These are phyloP conservation scores for Citrus maxima DNA, from an alignment of 345 rosid species.

Conservation along the genomic window DNA sequence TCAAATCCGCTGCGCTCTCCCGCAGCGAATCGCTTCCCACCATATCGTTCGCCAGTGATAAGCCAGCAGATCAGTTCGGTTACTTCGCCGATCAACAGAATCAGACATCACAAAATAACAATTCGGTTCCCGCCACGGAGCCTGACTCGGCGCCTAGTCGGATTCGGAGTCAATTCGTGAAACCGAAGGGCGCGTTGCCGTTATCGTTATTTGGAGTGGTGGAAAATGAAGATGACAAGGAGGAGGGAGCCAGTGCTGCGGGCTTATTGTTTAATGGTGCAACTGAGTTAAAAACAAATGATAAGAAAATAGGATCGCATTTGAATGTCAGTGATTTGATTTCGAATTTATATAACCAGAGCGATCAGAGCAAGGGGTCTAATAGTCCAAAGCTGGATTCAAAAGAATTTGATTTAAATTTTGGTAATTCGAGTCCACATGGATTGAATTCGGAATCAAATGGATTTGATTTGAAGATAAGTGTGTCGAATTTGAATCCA, in stretches of 20 bases:
- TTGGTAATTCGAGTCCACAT: not conserved
- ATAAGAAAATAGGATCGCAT: conserved; percentile 20
- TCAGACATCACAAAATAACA: not conserved
- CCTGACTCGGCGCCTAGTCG: conserved; percentile 33
- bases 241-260: conserved; percentile 29
- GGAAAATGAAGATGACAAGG: conserved; percentile 35
- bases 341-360: conserved; percentile 38
- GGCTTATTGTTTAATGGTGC: conserved; percentile 30
- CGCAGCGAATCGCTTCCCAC: conserved; percentile 27
- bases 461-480: conserved; percentile 17
- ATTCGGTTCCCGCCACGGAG: not conserved
- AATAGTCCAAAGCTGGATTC: conserved; percentile 10
- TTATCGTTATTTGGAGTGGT: conserved; percentile 77
- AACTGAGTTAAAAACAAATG: conserved; percentile 19
- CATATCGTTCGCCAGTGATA: not conserved
- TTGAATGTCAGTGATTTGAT: conserved; percentile 36
- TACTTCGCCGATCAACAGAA: conserved; percentile 17
- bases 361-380: conserved; percentile 15
- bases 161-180: conserved; percentile 30
- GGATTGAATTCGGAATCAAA: conserved; percentile 9
- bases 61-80: conserved; percentile 10
- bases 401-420: conserved; percentile 13
- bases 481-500: conserved; percentile 10
- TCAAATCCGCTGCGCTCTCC: conserved; percentile 28
- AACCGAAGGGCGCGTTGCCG: conserved; percentile 67